phyloP scores from a whole-genome alignment of 2,329 filamentous ascomycete species.

The Immersiporthe knoxdaviesiana region DNA sequence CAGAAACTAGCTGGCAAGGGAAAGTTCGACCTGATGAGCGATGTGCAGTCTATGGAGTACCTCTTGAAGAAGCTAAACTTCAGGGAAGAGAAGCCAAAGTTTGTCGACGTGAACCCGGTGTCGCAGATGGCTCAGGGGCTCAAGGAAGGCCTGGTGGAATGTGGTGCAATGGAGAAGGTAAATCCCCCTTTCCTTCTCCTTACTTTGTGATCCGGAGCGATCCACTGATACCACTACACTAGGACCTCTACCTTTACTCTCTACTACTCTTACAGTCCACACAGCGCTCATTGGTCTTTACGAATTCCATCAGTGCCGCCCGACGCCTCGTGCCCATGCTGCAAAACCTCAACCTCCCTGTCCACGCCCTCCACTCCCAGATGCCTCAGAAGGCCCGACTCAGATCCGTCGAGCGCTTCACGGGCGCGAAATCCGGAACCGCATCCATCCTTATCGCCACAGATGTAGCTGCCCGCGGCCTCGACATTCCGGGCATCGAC shows the following conservation, averaged over 20 bases:
- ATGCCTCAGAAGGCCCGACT: conserved; percentile 96
- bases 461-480: conserved; percentile 88
- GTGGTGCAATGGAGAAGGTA: conserved; percentile 89
- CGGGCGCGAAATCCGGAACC: conserved; percentile 57
- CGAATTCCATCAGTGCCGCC: conserved; percentile 93
- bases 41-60: conserved; percentile 88
- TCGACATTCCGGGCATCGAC: conserved; percentile 90
- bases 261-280: conserved; percentile 81
- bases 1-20: conserved; percentile 85
- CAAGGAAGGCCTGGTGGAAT: conserved; percentile 90
- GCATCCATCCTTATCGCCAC: conserved; percentile 82
- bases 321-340: conserved; percentile 84
- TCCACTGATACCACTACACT: conserved; percentile 30
- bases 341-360: conserved; percentile 77
- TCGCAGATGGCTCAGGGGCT: conserved; percentile 86
- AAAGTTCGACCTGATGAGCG: conserved; percentile 67
- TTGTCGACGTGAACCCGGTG: conserved; percentile 87
- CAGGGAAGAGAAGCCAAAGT: conserved; percentile 79
- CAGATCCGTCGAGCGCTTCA: conserved; percentile 90
- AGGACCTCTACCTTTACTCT: conserved; percentile 92
- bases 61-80: conserved; percentile 90
- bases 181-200: not conserved
- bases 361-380: conserved; percentile 81
- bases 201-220: conserved; percentile 27
- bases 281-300: conserved; percentile 84